A percentile compares a stretch with the other conserved stretches of the same genome.
phyloP scores from a whole-genome alignment of 1,284 basidiomycete species.

The Chiua sp. region DNA sequence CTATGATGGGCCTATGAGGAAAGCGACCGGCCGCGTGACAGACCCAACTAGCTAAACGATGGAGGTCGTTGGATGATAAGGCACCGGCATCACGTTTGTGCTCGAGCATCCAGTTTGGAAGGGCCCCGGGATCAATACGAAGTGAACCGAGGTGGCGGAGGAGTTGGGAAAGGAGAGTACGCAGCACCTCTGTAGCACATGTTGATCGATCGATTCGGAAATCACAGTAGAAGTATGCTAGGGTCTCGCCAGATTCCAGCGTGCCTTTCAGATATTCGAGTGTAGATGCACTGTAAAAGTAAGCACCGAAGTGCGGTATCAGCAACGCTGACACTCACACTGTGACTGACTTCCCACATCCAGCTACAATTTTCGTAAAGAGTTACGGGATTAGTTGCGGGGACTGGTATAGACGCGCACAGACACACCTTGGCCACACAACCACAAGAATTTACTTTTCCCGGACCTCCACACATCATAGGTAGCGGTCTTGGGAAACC shows the following conservation, averaged over 20 bases:
- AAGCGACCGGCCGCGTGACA: background rate
- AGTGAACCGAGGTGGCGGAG: background rate
- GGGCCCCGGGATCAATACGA: background rate
- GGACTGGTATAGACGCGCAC: background rate
- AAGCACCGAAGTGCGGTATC: background rate
- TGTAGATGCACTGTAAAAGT: background rate
- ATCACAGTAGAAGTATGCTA: conserved; percentile 4
- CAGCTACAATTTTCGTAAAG: background rate
- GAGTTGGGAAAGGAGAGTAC: background rate
- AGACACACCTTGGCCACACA: background rate
- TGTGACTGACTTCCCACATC: background rate
- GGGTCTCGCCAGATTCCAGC: background rate
- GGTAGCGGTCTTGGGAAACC: background rate
- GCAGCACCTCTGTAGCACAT: background rate
- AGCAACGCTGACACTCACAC: background rate
- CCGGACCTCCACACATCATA: background rate
- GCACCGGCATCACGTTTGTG: background rate
- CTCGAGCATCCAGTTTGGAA: background rate
- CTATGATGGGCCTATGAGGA: background rate
- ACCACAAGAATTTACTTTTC: background rate
- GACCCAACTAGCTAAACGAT: background rate
- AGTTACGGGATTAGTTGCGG: background rate
- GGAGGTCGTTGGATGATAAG: background rate
- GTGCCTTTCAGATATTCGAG: background rate
- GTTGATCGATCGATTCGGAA: background rate